Percentiles rank a stretch among this genome's conserved stretches.
These are phyloP conservation scores for Annona cherimola DNA, from an alignment of 164 flowering plant species.

Conservation along the genomic window DNA sequence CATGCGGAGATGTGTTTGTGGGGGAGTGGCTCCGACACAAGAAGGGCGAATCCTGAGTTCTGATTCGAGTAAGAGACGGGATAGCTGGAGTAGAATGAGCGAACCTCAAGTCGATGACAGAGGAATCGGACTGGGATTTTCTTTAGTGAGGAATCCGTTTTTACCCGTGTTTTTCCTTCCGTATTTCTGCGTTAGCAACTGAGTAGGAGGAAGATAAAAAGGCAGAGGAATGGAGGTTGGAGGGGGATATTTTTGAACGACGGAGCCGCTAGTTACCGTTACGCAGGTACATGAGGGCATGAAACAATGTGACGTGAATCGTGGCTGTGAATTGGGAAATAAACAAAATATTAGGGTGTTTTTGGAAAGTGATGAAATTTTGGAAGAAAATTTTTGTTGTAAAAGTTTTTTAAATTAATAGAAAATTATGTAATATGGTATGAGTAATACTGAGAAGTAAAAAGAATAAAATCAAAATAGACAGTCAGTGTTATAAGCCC, in stretches of 20 bases:
- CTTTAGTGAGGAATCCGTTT: background rate
- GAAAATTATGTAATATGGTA: too few relatives aligned
- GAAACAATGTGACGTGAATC: too few relatives aligned
- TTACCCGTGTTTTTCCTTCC: background rate
- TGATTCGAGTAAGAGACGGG: background rate
- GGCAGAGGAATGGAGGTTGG: background rate
- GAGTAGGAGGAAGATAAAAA: background rate
- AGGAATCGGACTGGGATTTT: background rate
- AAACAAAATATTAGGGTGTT: too few relatives aligned
- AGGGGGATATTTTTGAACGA: background rate
- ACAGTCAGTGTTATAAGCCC: too few relatives aligned
- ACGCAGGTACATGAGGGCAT: too few relatives aligned
- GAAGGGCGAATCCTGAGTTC: background rate
- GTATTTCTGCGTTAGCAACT: background rate
- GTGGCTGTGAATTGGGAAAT: too few relatives aligned
- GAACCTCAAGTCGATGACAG: background rate
- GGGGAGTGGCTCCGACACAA: background rate
- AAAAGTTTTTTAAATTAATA: too few relatives aligned
- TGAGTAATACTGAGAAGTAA: too few relatives aligned
- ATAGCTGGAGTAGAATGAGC: background rate
- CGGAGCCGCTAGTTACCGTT: background rate
- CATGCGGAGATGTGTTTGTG: constrained; percentile 13
- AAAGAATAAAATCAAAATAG: too few relatives aligned
- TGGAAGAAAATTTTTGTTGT: too few relatives aligned
- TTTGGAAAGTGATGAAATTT: too few relatives aligned